Evolutionary conservation across 2,329 filamentous ascomycete species (phyloP).

Genomic region (Pseudogymnoascus pannorum): DNA sequence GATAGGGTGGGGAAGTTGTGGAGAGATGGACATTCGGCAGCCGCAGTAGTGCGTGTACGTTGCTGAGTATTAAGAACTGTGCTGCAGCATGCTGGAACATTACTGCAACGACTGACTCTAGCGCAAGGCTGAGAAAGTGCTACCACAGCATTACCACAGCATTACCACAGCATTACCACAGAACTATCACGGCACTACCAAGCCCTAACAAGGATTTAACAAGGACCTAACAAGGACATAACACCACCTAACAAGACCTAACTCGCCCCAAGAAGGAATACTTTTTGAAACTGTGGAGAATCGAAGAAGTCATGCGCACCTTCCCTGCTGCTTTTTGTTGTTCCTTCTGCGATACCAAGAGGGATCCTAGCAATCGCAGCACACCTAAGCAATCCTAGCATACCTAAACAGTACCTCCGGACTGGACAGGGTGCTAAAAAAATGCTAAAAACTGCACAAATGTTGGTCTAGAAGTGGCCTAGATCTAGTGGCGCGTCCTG

Average conservation of each 20-base stretch:
- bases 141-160: neutral
- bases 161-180: neutral
- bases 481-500: neutral
- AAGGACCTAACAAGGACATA: too few relatives aligned
- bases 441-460: neutral
- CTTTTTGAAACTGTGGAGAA: slow-evolving; percentile 1
- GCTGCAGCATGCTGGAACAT: neutral
- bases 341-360: neutral
- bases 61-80: neutral
- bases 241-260: neutral
- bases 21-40: neutral
- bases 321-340: neutral
- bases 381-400: neutral
- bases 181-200: neutral
- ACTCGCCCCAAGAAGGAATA: neutral
- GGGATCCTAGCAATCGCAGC: neutral
- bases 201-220: neutral
- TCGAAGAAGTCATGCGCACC: slow-evolving; percentile 3
- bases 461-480: neutral
- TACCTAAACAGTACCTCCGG: neutral
- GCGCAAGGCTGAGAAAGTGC: neutral
- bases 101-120: neutral
- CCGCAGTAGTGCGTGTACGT: neutral
- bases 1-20: neutral
- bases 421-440: neutral